phyloP scores from a whole-genome alignment of 306 rosid genomes.

The Pterocarpus santalinus region DNA sequence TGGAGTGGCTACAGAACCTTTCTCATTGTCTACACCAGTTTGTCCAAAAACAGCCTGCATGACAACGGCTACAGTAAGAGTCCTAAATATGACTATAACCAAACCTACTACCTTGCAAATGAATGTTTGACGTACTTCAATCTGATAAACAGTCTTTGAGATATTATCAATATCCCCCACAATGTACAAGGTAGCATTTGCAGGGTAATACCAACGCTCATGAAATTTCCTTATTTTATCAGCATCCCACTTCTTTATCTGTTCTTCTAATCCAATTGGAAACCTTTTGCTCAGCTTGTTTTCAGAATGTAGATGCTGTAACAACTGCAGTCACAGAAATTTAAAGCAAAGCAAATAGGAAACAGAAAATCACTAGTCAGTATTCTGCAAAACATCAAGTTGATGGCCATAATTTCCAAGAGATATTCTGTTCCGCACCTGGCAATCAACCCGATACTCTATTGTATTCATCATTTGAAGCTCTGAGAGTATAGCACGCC shows the following conservation, averaged over 20 bases:
- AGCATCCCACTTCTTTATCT: constrained; percentile 97
- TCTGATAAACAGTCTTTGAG: constrained; percentile 79
- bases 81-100: constrained; percentile 39
- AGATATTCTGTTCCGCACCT: constrained; percentile 60
- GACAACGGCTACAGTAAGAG: constrained; percentile 41
- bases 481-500: constrained; percentile 97
- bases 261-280: constrained; percentile 98
- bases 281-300: constrained; percentile 98
- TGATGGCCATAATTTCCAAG: constrained; percentile 38
- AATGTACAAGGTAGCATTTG: constrained; percentile 94
- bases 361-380: constrained; percentile 25
- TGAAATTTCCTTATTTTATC: constrained; percentile 98
- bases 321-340: constrained; percentile 68
- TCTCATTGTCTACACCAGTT: constrained; percentile 73
- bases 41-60: constrained; percentile 90
- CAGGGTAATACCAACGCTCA: constrained; percentile 99
- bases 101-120: constrained; percentile 37
- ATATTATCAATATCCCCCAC: constrained; percentile 95
- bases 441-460: constrained; percentile 99
- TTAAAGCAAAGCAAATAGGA: constrained; percentile 26
- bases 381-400: constrained; percentile 40
- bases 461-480: constrained; percentile 99
- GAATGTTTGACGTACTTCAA: constrained; percentile 70
- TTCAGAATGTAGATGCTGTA: constrained; percentile 98
- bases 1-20: constrained; percentile 73